A percentile compares a stretch with the other conserved stretches of the same genome.
Conservation (phyloP, 139 green algal species). For the Penium margaritaceum region DNA sequence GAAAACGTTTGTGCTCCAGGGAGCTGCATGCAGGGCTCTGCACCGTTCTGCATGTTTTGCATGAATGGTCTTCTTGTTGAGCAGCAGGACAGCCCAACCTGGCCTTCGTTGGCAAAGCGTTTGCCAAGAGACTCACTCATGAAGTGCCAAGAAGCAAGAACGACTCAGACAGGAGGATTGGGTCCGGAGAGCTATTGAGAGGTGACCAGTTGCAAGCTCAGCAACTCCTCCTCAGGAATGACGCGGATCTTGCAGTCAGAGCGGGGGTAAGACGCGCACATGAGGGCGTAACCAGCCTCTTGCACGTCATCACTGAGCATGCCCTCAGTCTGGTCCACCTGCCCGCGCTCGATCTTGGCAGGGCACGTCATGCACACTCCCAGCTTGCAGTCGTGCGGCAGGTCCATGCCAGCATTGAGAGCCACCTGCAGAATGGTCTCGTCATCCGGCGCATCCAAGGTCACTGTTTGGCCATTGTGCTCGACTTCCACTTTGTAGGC, state of each 20-base stretch:
- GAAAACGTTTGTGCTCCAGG: no score
- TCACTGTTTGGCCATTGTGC: constrained; percentile 15
- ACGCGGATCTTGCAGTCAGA: constrained; percentile 46
- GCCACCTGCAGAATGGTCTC: constrained; percentile 37
- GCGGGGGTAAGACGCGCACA: constrained; percentile 43
- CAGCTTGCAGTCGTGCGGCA: constrained; percentile 47
- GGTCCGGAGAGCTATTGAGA: no score
- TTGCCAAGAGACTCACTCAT: no score
- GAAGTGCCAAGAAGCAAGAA: no score
- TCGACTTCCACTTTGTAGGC: constrained; percentile 28
- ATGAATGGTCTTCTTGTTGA: no score
- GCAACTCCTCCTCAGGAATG: constrained; percentile 42
- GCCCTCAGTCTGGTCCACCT: constrained; percentile 39
- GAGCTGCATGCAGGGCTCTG: no score
- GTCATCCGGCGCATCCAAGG: constrained; percentile 37
- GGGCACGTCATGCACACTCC: constrained; percentile 49
- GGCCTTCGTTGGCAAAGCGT: no score
- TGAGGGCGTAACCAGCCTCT: constrained; percentile 41
- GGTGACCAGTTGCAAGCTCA: constrained; percentile 40
- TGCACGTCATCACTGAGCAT: constrained; percentile 48
- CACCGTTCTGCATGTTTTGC: no score
- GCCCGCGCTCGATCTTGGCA: constrained; percentile 31
- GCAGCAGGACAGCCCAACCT: no score
- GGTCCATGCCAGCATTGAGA: constrained; percentile 33
- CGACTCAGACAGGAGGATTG: no score